Evolutionary conservation across 192 early-diverging fungal genomes (phyloP), one percentile per base, ranked within the genome.

Genomic region (Backusella parvicylindrica): DNA sequence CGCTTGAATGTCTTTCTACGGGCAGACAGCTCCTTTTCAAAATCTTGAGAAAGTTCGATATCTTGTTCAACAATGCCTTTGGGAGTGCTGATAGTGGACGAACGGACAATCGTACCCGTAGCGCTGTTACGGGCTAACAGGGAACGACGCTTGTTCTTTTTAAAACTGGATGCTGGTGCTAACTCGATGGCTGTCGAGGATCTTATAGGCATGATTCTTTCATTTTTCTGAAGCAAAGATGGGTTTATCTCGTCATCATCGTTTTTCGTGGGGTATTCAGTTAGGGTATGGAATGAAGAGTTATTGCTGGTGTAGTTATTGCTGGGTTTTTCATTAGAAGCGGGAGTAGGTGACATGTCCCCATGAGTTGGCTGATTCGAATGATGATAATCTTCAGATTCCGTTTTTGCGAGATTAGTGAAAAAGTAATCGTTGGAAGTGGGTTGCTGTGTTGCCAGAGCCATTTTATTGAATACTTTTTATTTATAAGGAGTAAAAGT

Each of bases 1-100:
- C 76, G 70, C 21, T 68, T 66, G 16, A 77, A 77, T 26, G 71
- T 63, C 15, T 68, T 72, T 40, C 76, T 36, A 36, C 76, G 63
- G 6, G 26, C 47, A 31, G 71, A 16, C 7, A 72, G 28, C 32
- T 72, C 65, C 18, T 56, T 67, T 15, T 77, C 71, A 31, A 73
- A 67, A 15, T 77, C 76, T 68, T 77, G 71, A 31, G 49, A 35
- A 18, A 71, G 26, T 21, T 56, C 47, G 15, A 28, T 7, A 5
- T 30, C 15, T 5, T 53, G n/a, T 53, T 47, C 21, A 15, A 23
- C 28, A 9, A 31, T 16, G 8, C 31, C 70, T 9, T 47, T 47
- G 4, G 28, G 43, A 31, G 47, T 71, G 2, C 31, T 71, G 41
- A 49, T 41, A 18, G 41, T 71, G 1, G 21, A 33, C 6, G 66